Conservation (phyloP, 179 eudicot species). For the Vitellaria paradoxa region DNA sequence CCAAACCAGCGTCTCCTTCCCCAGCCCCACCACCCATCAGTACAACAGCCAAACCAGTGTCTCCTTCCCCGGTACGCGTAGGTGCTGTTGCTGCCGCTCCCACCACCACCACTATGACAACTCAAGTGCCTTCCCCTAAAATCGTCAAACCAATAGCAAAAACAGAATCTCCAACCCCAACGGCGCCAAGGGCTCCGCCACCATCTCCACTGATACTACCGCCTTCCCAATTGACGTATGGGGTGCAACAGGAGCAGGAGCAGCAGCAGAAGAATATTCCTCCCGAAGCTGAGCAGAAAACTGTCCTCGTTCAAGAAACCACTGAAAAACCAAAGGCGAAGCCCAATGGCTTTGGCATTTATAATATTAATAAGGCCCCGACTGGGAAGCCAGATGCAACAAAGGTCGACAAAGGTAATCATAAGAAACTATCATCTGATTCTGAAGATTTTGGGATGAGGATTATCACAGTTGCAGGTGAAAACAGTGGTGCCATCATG, state of each 20-base stretch:
- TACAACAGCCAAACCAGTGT: too few relatives aligned
- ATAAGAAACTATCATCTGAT: constrained; percentile 18
- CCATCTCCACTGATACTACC: constrained; percentile 47
- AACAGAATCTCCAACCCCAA: background rate
- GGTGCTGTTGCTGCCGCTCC: background rate
- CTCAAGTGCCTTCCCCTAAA: background rate
- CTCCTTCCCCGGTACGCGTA: too few relatives aligned
- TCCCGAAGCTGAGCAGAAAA: constrained; percentile 33
- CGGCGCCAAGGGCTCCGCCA: constrained; percentile 15
- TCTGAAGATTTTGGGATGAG: constrained; percentile 42
- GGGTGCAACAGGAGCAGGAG: background rate
- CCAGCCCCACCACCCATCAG: too few relatives aligned
- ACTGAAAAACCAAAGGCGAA: constrained; percentile 23
- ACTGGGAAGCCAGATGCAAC: constrained; percentile 15
- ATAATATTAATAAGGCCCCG: background rate
- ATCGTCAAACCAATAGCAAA: too few relatives aligned
- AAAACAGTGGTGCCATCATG: constrained; percentile 81
- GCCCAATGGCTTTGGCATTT: background rate
- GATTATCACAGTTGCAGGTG: constrained; percentile 59
- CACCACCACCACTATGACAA: background rate
- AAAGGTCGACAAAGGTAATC: constrained; percentile 7
- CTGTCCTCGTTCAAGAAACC: constrained; percentile 32
- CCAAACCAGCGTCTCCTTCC: too few relatives aligned
- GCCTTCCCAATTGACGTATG: constrained; percentile 30
- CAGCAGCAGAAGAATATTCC: constrained; percentile 5